These are phyloP conservation scores for Lolium perenne DNA, from an alignment of 176 grass and related monocot genomes.

Conservation along the genomic window DNA sequence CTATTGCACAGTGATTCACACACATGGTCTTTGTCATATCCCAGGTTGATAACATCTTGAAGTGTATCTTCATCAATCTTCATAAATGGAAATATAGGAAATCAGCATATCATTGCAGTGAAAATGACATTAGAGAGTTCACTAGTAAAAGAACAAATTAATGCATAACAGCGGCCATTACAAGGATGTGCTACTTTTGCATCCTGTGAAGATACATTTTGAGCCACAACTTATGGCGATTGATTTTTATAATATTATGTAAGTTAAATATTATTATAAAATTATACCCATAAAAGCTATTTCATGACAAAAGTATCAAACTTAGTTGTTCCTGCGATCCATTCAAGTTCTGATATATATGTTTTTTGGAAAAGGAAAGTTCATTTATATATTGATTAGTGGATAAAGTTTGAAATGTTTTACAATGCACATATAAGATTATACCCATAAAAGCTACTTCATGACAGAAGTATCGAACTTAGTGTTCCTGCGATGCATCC, in stretches of 20 bases:
- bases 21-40: slow-evolving; percentile 84
- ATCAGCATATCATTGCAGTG: slow-evolving; percentile 18
- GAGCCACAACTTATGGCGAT: neutral
- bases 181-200: slow-evolving; percentile 8
- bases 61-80: slow-evolving; percentile 97
- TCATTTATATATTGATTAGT: slow-evolving; percentile 10
- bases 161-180: slow-evolving; percentile 1
- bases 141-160: neutral
- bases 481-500: neutral
- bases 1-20: slow-evolving; percentile 79
- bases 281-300: slow-evolving; percentile 6
- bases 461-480: slow-evolving; percentile 9
- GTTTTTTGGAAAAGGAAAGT: neutral
- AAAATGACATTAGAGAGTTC: slow-evolving; percentile 1
- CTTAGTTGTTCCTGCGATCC: neutral
- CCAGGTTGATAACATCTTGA: slow-evolving; percentile 74
- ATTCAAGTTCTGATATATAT: slow-evolving; percentile 9
- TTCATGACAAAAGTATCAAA: slow-evolving; percentile 16
- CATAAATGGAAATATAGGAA: slow-evolving; percentile 45
- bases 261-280: neutral
- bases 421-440: neutral
- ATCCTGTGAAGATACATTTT: slow-evolving; percentile 7
- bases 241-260: slow-evolving; percentile 29
- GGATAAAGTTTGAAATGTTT: neutral
- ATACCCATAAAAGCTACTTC: slow-evolving; percentile 25